Evolutionary conservation across 2,329 filamentous ascomycete genomes (phyloP), one percentile per base, ranked within the genome.

Genomic region (Paraconiothyrium sp.): DNA sequence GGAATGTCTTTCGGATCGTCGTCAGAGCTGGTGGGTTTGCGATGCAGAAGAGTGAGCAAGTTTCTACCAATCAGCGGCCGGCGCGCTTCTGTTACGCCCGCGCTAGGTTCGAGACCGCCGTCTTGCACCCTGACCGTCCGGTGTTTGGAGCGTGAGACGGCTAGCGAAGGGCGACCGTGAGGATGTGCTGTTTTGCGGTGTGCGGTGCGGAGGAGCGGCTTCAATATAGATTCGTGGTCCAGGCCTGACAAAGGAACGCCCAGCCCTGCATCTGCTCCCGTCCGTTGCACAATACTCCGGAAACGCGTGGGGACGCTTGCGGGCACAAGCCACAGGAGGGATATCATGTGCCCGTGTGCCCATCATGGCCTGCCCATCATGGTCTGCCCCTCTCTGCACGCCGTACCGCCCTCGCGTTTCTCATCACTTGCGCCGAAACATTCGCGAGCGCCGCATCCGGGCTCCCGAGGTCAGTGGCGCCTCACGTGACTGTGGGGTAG

Each of bases 11-110:
- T n/a, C 47, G 32, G 49, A 35, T 54, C 50, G 62, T 54, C n/a
- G 59, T 59, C 55, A 37, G 46, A 46, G 59, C n/a, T n/a, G 55
- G 50, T 24, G 22, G 58, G 51, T 54, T 48, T 44, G 54, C 43
- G 54, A 56, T 56, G 54, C 54, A 56, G 54, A 47, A 34, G 54
- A 55, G 55, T 69, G 67, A 70, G 67, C 67, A 70, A 67, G 67
- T 70, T 69, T 67, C 62, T 56, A 48, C 54, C 54, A 56, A 56
- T 56, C 54, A 56, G 43, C 16, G 2, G 11, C n/a, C 10, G 54
- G 16, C 24, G 11, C 41, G 20, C 14, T 6, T 22, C 34, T 22
- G 14, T 11, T 43, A 9, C 16, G 50, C 47, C 49, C 54, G 55
- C 61, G 61, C 65, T 60, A 55, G 24, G 46, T 58, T 57, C 57